Conservation (phyloP, 768 basidiomycete species). For the Tubosaeta sp. region DNA sequence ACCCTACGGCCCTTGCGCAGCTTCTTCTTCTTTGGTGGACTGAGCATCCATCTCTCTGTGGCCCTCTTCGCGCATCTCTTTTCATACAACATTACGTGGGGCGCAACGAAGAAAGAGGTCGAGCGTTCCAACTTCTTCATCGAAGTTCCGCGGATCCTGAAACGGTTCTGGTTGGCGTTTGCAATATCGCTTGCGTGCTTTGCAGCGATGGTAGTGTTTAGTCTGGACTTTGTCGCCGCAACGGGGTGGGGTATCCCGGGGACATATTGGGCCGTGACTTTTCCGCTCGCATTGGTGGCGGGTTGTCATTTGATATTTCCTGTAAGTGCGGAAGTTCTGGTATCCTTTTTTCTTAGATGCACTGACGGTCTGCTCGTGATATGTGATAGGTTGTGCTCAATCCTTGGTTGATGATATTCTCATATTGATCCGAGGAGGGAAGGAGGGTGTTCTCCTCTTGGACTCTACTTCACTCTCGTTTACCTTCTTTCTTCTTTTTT, state of each 20-base stretch:
- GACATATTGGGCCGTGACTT: slow-evolving; percentile 65
- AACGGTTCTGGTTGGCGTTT: slow-evolving; percentile 70
- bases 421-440: slow-evolving; percentile 32
- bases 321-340: slow-evolving; percentile 32
- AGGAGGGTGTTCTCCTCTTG: too few relatives aligned
- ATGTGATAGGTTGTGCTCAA: slow-evolving; percentile 67
- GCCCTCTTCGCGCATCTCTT: slow-evolving; percentile 57
- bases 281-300: slow-evolving; percentile 69
- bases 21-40: slow-evolving; percentile 54
- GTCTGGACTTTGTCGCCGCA: slow-evolving; percentile 47
- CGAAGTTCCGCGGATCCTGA: slow-evolving; percentile 80
- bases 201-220: slow-evolving; percentile 54
- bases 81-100: slow-evolving; percentile 59
- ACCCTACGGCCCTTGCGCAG: slow-evolving; percentile 4
- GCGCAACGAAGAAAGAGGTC: slow-evolving; percentile 74
- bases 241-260: slow-evolving; percentile 59
- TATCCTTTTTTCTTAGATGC: not conserved
- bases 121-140: slow-evolving; percentile 88
- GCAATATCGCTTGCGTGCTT: slow-evolving; percentile 48
- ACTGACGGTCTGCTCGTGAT: not conserved
- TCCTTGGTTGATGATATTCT: slow-evolving; percentile 87
- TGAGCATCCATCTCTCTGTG: slow-evolving; percentile 48
- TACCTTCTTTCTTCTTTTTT: not conserved
- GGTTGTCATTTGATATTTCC: slow-evolving; percentile 72
- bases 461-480: not conserved